phyloP scores from a whole-genome alignment of 2,329 filamentous ascomycete species.

The Chaetomium sp. region DNA sequence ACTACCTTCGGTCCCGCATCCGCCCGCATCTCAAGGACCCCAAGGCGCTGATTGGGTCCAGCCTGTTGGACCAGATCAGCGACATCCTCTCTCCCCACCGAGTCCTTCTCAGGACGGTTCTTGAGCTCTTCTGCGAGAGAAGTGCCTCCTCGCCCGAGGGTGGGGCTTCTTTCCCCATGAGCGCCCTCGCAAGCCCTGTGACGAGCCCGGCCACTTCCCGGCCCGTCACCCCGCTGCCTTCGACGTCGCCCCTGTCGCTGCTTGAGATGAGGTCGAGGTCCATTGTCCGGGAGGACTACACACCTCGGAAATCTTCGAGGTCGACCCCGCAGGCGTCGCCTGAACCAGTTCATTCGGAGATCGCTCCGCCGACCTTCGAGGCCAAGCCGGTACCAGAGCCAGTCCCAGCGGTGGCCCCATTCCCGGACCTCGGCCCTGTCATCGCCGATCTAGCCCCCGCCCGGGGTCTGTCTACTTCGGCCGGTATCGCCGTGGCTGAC shows the following conservation, averaged over 20 bases:
- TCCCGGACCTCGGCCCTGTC: slow-evolving; percentile 8
- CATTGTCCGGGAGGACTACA: slow-evolving; percentile 13
- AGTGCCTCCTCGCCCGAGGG: slow-evolving; percentile 12
- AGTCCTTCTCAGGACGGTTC: slow-evolving; percentile 23
- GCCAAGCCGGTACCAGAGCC: background rate
- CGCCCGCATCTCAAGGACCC: slow-evolving; percentile 23
- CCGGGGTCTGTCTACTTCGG: slow-evolving; percentile 6
- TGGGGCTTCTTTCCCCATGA: slow-evolving; percentile 2
- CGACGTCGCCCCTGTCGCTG: slow-evolving; percentile 12
- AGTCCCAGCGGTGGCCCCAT: background rate
- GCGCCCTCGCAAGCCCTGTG: slow-evolving; percentile 11
- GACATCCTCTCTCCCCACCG: slow-evolving; percentile 23
- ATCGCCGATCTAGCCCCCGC: slow-evolving; percentile 9
- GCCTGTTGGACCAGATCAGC: slow-evolving; percentile 23
- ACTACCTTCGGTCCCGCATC: slow-evolving; percentile 23
- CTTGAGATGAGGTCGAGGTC: slow-evolving; percentile 20
- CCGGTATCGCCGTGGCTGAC: background rate
- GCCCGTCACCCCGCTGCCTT: slow-evolving; percentile 14
- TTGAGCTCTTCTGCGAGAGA: slow-evolving; percentile 25
- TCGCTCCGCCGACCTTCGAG: slow-evolving; percentile 1
- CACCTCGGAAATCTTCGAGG: slow-evolving; percentile 13
- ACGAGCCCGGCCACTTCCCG: slow-evolving; percentile 15
- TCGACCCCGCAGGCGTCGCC: slow-evolving; percentile 16
- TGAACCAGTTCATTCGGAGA: slow-evolving; percentile 3
- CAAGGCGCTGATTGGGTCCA: slow-evolving; percentile 18